Evolutionary conservation across 352 stramenopile genomes (phyloP), one percentile per base, ranked within the genome.

Genomic region (Phytophthora aleatoria): DNA sequence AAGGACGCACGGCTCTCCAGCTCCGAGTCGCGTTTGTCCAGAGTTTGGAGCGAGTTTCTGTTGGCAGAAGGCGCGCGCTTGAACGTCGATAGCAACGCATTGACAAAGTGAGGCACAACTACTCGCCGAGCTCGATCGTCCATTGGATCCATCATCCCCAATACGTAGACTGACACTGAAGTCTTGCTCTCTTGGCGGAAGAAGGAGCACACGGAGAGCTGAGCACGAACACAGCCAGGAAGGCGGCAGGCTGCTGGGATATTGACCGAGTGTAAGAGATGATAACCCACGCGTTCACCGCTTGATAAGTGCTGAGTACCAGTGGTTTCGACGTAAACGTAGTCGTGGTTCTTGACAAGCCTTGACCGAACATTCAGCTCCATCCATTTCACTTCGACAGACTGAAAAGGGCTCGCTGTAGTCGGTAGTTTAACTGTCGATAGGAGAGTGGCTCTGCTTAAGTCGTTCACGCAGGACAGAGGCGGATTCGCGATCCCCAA

Each of bases 181-280:
- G 49, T 63, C 3, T 54, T 35, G 7, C 11, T 33, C 12, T 36
- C 55, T 67, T 83, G 69, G 5, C 73, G 58, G 20, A 71, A 79
- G 33, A 81, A 66, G 1, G 58, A 70, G 26, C 72, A 81, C 27
- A 72, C 51, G 4, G 72, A 79, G 5, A 72, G 26, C 10, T 76
- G 69, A 31, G 64, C 73, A 4, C 79, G 76, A 42, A 77, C 48
- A 27, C 64, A 55, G 47, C 47, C 49, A 12, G 55, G 31, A 5
- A 71, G 50, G 1, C 38, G 38, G 0, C 54, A 44, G 6, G 68
- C 69, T 53, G 72, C 44, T 2, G 61, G 52, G 41, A 89, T 73
- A 13, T 73, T 58, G 12, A 87, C 62, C 27, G 76, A 87, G 65
- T 88, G 78, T 36, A 82, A 57, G 2, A 90, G 30, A 27, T 88